Base-by-base conservation (phyloP, 345 rosid genomes). In the Lagerstroemia speciosa region DNA sequence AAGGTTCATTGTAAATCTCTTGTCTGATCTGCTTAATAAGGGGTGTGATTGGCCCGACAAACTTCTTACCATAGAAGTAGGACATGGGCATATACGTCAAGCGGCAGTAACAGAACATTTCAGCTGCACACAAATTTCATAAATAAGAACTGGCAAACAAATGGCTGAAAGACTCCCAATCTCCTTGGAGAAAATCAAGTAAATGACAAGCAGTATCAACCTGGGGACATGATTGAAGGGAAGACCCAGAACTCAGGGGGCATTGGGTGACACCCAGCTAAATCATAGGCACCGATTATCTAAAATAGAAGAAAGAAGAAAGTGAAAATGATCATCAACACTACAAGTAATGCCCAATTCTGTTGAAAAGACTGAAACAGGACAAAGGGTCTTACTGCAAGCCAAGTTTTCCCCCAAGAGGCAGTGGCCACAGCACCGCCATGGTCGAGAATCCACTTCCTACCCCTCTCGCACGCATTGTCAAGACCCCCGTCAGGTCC, bases 31-130 rank as follows among this genome's bases (percentile, higher is more conserved):
- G 68, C 41, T 71, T 67, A 52, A 86, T 76, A 52, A 86, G 82
- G 64, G 86, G 81, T 55, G 79, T 86, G 79, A 84, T 76, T 37
- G 83, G 79, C 43, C 86, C 91, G 5, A 86, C 85, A 3, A 86
- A 86, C 67, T 78, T 82, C 77, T 79, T 86, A 30, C 88, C 90
- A 24, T 86, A 86, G 30, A 86, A 77, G 72, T 86, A 86, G 34
- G 91, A 86, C 91, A 84, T 86, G 6, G 91, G 91, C 88, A 86
- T 82, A 75, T 86, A 86, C 55, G 83, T 81, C 81, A 84, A 52
- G 34, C 91, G 88, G 76, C 83, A 76, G 70, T 86, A 82, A 75
- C 88, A 84, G 82, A 85, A 82, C 88, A 86, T 84, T 74, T 86
- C 81, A 5, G 78, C 88, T 86, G 83, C 81, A 71, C 1, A 58